Evolutionary conservation across 768 basidiomycete species (phyloP).

Genomic region (Strobilomyces confusus): DNA sequence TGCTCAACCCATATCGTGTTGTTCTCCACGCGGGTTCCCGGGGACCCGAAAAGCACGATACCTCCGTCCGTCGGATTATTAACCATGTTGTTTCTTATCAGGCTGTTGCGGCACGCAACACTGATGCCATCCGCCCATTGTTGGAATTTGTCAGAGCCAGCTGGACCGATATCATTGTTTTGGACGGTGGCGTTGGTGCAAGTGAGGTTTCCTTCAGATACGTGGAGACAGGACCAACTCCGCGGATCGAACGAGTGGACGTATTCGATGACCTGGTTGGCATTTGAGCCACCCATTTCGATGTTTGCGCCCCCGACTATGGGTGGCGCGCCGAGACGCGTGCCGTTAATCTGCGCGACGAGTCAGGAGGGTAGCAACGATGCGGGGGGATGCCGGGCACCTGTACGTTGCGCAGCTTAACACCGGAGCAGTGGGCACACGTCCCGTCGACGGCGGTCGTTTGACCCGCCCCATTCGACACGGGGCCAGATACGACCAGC

Average conservation of each 20-base stretch:
- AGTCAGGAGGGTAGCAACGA: neutral
- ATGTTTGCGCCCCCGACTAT: slow-evolving; percentile 70
- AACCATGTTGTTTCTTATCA: slow-evolving; percentile 66
- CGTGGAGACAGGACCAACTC: slow-evolving; percentile 80
- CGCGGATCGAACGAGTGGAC: slow-evolving; percentile 75
- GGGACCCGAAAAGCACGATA: slow-evolving; percentile 73
- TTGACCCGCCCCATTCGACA: slow-evolving; percentile 59
- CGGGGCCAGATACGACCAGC: slow-evolving; percentile 64
- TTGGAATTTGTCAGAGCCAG: slow-evolving; percentile 59
- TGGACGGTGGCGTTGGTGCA: slow-evolving; percentile 66
- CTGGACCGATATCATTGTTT: slow-evolving; percentile 82
- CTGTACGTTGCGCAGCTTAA: slow-evolving; percentile 70
- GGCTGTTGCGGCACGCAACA: slow-evolving; percentile 58
- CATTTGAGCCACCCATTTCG: slow-evolving; percentile 77
- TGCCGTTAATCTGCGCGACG: slow-evolving; percentile 62
- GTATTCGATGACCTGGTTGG: slow-evolving; percentile 70
- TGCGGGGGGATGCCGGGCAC: slow-evolving; percentile 29
- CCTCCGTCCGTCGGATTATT: slow-evolving; percentile 75
- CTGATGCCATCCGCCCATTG: slow-evolving; percentile 86
- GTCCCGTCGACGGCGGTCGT: slow-evolving; percentile 70
- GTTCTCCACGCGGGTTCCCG: slow-evolving; percentile 68
- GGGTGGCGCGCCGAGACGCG: slow-evolving; percentile 50
- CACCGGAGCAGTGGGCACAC: slow-evolving; percentile 54
- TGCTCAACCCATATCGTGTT: slow-evolving; percentile 72
- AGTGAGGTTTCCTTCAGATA: slow-evolving; percentile 61